Base-by-base conservation (phyloP, 768 basidiomycete species). In the Trametes elegans region DNA sequence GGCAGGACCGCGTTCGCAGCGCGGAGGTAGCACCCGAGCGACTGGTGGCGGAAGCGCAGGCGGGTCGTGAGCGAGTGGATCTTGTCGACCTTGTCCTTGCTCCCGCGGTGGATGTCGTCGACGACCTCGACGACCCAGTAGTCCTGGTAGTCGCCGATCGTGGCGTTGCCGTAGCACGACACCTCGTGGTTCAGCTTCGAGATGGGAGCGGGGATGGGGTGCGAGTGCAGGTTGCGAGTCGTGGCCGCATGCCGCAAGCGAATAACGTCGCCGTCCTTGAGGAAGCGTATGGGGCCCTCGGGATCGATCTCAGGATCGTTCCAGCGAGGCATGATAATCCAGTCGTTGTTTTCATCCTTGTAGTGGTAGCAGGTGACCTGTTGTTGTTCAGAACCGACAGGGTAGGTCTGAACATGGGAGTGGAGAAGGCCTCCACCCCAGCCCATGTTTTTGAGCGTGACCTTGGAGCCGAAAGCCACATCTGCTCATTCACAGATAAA, bases 301-400 rank as follows among this genome's bases (percentile, higher is more conserved):
- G 81, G 82, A 62, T 92, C 79, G 65, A 87, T 82, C 1, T 70
- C 66, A 0, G 82, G 75, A 56, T 88, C 83, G 29, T 88, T 82
- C 97, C 96, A 98, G 1, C 76, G 77, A 6, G 93, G 93, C 2
- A 86, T 75, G 60, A 98, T 68, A 16, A 74, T 64, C 89, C 93
- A 98, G 40, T 98, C 79, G 74, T 99, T 99, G 79, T 99, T 99
- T 43, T 87, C 84, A 67, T 98, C 97, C 74, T 97, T 98, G 82
- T 99, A 98, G 74, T 99, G 97, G 70, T 98, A 99, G 71, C 97
- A 99, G 0, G 97, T 98, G 3, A 98, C 85, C 71, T 99, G 97
- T 65, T 98, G 97, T 67, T 98, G 97, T 53, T 76, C 75, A 0
- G 94, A 97, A 11, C 96, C 97, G 19, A 86, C 78, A 0, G 97